phyloP scores from a whole-genome alignment of 768 basidiomycete species.

The Suillus paluster region DNA sequence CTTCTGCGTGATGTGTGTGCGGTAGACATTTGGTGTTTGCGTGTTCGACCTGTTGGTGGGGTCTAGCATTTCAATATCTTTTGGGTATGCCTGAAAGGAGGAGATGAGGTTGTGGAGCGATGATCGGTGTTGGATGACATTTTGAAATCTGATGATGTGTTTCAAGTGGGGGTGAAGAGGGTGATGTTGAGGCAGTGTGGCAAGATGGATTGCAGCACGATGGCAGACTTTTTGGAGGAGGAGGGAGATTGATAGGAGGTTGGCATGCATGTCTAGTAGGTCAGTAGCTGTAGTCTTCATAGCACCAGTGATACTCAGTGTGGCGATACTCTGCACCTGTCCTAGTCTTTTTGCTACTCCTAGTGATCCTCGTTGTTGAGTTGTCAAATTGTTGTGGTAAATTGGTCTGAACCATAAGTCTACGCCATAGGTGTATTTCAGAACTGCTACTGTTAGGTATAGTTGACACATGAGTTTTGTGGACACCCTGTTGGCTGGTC shows the following conservation, averaged over 20 bases:
- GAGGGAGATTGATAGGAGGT: constrained; percentile 13
- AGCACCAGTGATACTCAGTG: background rate
- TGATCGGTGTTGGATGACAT: background rate
- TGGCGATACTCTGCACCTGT: constrained; percentile 21
- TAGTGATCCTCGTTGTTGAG: background rate
- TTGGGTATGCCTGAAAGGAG: background rate
- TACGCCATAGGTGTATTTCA: constrained; percentile 26
- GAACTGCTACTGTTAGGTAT: constrained; percentile 22
- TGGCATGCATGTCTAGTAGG: constrained; percentile 7
- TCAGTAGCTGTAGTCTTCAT: constrained; percentile 19
- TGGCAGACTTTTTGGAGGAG: constrained; percentile 6
- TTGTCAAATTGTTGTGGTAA: no score
- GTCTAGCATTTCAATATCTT: constrained; percentile 6
- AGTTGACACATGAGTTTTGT: constrained; percentile 12
- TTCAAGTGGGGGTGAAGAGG: background rate
- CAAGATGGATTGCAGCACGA: constrained; percentile 12
- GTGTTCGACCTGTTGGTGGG: background rate
- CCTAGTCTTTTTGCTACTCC: constrained; percentile 1
- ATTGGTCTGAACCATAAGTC: constrained; percentile 21
- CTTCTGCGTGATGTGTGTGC: background rate
- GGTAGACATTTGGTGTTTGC: background rate
- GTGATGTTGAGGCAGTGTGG: constrained; percentile 14
- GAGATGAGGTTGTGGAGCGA: constrained; percentile 21
- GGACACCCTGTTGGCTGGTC: background rate
- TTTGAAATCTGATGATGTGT: background rate